Percentiles rank a stretch among this genome's conserved stretches.
These are phyloP conservation scores for Besnoitia besnoiti DNA, from an alignment of 169 alveolate genomes.

Conservation along the genomic window DNA sequence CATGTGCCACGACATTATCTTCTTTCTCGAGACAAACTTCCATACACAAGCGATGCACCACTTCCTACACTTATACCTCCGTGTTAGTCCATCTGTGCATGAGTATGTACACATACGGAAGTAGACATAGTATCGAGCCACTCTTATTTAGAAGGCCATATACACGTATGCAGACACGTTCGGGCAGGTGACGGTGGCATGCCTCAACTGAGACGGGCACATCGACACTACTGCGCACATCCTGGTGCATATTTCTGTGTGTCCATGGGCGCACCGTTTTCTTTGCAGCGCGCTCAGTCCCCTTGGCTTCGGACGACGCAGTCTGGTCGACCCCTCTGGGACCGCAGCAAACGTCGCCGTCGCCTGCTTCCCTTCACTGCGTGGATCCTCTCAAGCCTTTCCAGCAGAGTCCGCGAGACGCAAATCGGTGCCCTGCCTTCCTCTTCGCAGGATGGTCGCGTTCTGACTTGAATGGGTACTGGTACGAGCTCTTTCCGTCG, in stretches of 20 bases:
- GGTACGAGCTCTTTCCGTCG: not conserved
- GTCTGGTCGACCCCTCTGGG: not conserved
- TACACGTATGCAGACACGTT: not conserved
- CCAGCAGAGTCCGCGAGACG: not conserved
- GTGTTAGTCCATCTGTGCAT: not conserved
- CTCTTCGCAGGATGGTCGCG: not conserved
- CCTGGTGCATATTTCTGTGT: not conserved
- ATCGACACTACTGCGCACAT: no score
- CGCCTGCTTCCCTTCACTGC: not conserved
- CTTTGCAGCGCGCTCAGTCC: slow-evolving; percentile 1
- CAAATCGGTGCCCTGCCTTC: not conserved
- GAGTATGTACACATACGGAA: no score
- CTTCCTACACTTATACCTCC: no score
- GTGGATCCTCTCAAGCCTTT: slow-evolving; percentile 24
- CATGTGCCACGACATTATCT: no score
- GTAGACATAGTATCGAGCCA: no score
- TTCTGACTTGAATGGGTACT: not conserved
- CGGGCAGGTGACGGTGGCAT: not conserved
- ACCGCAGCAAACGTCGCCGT: not conserved
- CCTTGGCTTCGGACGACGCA: not conserved
- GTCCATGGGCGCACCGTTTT: not conserved
- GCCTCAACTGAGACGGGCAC: not conserved
- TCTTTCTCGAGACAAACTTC: no score
- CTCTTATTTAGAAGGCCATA: no score
- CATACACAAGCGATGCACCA: no score